Evolutionary conservation across 1,139 yeast genomes (phyloP).

Genomic region (Taphrina pruni): DNA sequence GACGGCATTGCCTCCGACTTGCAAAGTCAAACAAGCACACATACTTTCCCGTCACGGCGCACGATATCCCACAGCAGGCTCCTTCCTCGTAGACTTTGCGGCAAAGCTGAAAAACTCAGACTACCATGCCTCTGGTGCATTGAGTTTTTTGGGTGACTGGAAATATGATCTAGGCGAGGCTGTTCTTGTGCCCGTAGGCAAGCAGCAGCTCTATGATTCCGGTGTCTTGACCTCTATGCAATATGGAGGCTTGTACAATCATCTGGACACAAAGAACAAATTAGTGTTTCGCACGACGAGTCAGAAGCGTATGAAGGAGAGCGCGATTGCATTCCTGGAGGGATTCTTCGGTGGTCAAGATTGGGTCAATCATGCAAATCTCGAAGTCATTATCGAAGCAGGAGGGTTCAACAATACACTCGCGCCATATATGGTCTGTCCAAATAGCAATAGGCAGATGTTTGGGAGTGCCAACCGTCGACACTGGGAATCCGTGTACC

Average conservation of each 20-base stretch:
- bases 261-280: slow-evolving; percentile 15
- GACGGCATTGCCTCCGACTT: slow-evolving; percentile 16
- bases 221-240: slow-evolving; percentile 35
- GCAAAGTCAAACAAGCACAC: slow-evolving; percentile 35
- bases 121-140: slow-evolving; percentile 23
- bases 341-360: slow-evolving; percentile 35
- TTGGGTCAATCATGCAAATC: slow-evolving; percentile 32
- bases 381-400: slow-evolving; percentile 36
- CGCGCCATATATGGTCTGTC: slow-evolving; percentile 33
- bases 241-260: slow-evolving; percentile 29
- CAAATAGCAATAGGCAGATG: slow-evolving; percentile 29
- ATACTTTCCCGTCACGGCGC: slow-evolving; percentile 36
- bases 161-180: slow-evolving; percentile 37
- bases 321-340: slow-evolving; percentile 35
- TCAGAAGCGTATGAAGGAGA: slow-evolving; percentile 37
- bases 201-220: slow-evolving; percentile 37
- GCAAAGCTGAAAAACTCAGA: slow-evolving; percentile 14
- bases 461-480: slow-evolving; percentile 21
- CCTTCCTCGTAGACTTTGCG: slow-evolving; percentile 24
- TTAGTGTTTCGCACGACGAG: slow-evolving; percentile 38
- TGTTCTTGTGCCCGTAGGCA: slow-evolving; percentile 36
- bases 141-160: slow-evolving; percentile 30
- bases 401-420: slow-evolving; percentile 33
- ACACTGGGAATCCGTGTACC: slow-evolving; percentile 34
- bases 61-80: slow-evolving; percentile 37